Conservation (phyloP, 768 basidiomycete genomes). For the Kwoniella botswanensis region DNA sequence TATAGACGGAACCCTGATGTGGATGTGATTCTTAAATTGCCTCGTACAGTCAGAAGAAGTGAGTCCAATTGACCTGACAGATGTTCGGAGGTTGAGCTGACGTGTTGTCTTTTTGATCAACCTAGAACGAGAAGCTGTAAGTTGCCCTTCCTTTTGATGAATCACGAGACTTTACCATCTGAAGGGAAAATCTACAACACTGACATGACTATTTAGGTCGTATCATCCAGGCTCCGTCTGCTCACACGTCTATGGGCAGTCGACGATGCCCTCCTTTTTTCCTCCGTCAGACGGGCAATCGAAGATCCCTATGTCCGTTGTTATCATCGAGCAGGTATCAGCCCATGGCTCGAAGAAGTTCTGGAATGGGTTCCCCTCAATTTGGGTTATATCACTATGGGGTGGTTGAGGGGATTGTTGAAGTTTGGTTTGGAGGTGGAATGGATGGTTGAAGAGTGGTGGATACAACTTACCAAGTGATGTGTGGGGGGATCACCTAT, state of each 20-base stretch:
- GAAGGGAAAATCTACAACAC: neutral
- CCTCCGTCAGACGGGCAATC: constrained; percentile 42
- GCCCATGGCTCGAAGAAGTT: constrained; percentile 29
- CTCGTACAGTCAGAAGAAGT: neutral
- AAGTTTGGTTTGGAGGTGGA: constrained; percentile 13
- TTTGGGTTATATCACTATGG: constrained; percentile 16
- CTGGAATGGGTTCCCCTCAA: constrained; percentile 28
- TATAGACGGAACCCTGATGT: neutral
- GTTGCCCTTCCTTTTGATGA: neutral
- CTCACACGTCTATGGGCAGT: constrained; percentile 38
- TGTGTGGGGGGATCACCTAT: neutral
- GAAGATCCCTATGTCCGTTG: constrained; percentile 43
- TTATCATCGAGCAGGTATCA: constrained; percentile 41
- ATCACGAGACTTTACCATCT: neutral
- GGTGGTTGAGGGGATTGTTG: constrained; percentile 34
- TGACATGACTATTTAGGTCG: neutral
- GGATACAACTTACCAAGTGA: neutral
- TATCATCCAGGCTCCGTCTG: neutral
- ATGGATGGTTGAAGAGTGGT: constrained; percentile 6
- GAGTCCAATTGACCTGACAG: neutral
- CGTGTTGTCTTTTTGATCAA: neutral
- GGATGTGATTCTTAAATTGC: neutral
- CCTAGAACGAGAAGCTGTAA: constrained; percentile 7
- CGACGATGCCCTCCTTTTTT: constrained; percentile 50
- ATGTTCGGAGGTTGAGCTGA: neutral